phyloP scores from a whole-genome alignment of 257 asterid species.

The Gentiana macrophylla region DNA sequence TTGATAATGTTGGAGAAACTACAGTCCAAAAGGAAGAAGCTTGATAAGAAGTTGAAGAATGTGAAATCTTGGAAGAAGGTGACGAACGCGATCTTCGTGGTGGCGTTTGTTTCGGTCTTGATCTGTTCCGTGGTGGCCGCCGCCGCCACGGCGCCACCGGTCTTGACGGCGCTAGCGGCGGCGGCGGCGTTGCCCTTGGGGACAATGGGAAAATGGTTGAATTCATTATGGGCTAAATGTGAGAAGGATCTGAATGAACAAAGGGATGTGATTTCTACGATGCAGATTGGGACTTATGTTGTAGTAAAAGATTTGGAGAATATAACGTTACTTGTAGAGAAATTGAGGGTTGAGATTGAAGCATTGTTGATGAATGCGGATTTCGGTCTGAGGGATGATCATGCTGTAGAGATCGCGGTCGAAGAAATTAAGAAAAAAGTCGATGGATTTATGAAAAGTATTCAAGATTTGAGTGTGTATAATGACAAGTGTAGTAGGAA shows the following conservation, averaged over 20 bases:
- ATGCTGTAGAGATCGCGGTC: constrained; percentile 51
- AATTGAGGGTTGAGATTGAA: constrained; percentile 49
- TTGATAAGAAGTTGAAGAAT: constrained; percentile 44
- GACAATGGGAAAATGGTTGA: constrained; percentile 72
- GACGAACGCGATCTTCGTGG: constrained; percentile 56
- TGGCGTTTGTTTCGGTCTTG: constrained; percentile 54
- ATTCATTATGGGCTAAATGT: constrained; percentile 54
- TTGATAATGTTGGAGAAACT: constrained; percentile 42
- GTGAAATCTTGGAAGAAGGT: constrained; percentile 61
- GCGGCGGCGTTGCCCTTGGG: constrained; percentile 82
- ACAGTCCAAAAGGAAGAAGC: constrained; percentile 39
- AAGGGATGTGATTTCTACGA: constrained; percentile 39
- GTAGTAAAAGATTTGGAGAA: constrained; percentile 52
- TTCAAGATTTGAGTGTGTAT: constrained; percentile 42
- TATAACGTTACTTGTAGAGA: constrained; percentile 41
- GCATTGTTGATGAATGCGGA: constrained; percentile 40
- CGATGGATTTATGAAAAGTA: constrained; percentile 36
- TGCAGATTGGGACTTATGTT: constrained; percentile 45
- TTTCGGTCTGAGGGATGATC: constrained; percentile 49
- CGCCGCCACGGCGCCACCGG: constrained; percentile 69
- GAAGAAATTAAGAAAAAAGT: constrained; percentile 52
- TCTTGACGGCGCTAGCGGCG: constrained; percentile 68
- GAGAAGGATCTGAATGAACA: constrained; percentile 53
- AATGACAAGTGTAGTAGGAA: constrained; percentile 52
- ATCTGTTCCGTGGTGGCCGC: constrained; percentile 86